Evolutionary conservation across 2,329 filamentous ascomycete genomes (phyloP).

Genomic region (Oidium heveae): DNA sequence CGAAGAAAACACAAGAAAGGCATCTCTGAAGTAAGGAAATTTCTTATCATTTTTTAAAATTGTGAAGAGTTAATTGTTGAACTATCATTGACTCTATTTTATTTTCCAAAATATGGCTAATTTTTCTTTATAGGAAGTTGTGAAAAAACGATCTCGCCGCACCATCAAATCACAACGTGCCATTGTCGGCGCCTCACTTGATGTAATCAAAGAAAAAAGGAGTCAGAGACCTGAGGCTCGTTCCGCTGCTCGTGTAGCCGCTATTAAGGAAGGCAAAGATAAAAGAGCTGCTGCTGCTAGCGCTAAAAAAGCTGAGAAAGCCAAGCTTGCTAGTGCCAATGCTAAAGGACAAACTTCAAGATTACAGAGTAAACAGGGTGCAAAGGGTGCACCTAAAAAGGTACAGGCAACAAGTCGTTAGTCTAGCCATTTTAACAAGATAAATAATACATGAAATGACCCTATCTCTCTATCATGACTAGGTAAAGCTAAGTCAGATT

Average conservation of each 20-base stretch:
- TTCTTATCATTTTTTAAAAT: too few relatives aligned
- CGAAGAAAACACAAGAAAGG: slow-evolving; percentile 99
- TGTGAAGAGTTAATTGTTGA: too few relatives aligned
- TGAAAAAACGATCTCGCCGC: slow-evolving; percentile 98
- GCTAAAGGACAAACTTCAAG: slow-evolving; percentile 55
- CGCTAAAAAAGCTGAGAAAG: slow-evolving; percentile 98
- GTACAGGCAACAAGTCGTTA: slow-evolving; percentile 70
- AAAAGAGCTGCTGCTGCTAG: slow-evolving; percentile 76
- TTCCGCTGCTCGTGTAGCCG: slow-evolving; percentile 62
- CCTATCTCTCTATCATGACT: too few relatives aligned
- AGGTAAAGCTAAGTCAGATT: too few relatives aligned
- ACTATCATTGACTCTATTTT: too few relatives aligned
- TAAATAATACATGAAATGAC: too few relatives aligned
- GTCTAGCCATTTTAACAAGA: too few relatives aligned
- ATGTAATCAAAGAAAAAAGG: slow-evolving; percentile 99
- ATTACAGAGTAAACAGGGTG: slow-evolving; percentile 89
- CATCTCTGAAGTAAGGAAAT: slow-evolving; percentile 82
- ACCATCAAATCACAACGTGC: slow-evolving; percentile 97
- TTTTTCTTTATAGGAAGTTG: slow-evolving; percentile 51
- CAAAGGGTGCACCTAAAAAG: slow-evolving; percentile 75
- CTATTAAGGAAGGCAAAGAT: slow-evolving; percentile 96
- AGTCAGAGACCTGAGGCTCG: slow-evolving; percentile 86
- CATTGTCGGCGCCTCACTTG: slow-evolving; percentile 96
- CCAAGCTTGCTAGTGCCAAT: slow-evolving; percentile 55
- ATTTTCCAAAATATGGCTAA: slow-evolving; percentile 3